Evolutionary conservation across 2,329 filamentous ascomycete species (phyloP).

Genomic region (Myrmaecium sp.): DNA sequence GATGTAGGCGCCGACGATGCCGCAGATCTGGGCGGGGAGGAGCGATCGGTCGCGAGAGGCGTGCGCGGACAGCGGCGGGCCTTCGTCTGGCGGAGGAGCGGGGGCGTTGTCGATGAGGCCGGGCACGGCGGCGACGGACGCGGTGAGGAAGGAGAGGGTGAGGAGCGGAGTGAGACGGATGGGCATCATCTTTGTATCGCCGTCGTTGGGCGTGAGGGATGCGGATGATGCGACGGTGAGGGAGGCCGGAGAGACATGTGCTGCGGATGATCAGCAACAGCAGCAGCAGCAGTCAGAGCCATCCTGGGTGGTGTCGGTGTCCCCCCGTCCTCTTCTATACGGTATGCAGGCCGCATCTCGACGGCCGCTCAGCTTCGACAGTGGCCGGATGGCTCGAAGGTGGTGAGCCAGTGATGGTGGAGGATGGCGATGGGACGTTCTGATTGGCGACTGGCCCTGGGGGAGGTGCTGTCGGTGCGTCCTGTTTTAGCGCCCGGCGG

Average conservation of each 20-base stretch:
- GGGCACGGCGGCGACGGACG: conserved; percentile 1
- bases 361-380: conserved; percentile 3
- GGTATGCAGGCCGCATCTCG: too few relatives aligned
- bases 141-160: too few relatives aligned
- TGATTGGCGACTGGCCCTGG: too few relatives aligned
- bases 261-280: too few relatives aligned
- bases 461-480: too few relatives aligned
- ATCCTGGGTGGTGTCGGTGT: too few relatives aligned
- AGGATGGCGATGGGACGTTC: not conserved
- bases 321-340: too few relatives aligned
- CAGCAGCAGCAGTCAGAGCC: too few relatives aligned
- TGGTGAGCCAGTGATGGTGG: conserved; percentile 3
- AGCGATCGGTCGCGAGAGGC: conserved; percentile 28
- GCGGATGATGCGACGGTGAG: not conserved
- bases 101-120: conserved; percentile 7
- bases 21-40: conserved; percentile 68
- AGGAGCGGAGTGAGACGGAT: conserved; percentile 2
- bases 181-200: conserved; percentile 3
- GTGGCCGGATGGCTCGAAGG: conserved; percentile 2
- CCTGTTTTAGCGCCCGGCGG: too few relatives aligned
- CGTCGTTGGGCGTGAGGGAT: not conserved
- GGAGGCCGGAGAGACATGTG: conserved; percentile 3
- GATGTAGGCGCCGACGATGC: conserved; percentile 70
- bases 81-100: conserved; percentile 13
- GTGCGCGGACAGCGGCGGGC: conserved; percentile 13